A percentile compares a stretch with the other conserved stretches of the same genome.
Conservation (phyloP, 305 asterid species). For the Fraxinus angustifolia region DNA sequence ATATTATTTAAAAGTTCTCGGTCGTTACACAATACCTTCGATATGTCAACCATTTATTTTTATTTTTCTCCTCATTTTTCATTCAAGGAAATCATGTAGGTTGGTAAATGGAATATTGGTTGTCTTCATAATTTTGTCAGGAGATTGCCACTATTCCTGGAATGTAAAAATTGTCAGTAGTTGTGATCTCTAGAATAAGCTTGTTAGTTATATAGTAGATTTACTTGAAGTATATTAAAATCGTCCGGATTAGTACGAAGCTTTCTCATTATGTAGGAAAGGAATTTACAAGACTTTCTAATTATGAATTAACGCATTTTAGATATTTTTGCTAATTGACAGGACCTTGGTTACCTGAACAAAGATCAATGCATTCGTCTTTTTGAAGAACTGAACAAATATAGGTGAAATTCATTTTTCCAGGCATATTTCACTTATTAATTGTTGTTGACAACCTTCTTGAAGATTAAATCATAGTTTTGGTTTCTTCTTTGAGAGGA, state of each 20-base stretch:
- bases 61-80: not conserved
- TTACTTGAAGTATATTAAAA: not conserved
- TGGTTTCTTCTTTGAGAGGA: not conserved
- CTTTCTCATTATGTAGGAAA: not conserved
- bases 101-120: not conserved
- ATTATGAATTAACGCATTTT: not conserved
- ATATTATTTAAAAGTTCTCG: too few species aligned
- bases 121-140: not conserved
- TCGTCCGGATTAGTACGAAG: not conserved
- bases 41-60: not conserved
- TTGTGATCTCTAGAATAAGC: not conserved
- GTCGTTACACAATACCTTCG: not conserved
- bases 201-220: not conserved
- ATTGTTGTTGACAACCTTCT: conserved; percentile 7
- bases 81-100: not conserved
- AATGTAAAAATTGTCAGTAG: not conserved
- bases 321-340: conserved; percentile 26
- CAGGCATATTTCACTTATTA: conserved; percentile 1
- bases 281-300: not conserved
- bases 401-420: conserved; percentile 52
- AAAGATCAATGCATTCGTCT: conserved; percentile 79
- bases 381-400: conserved; percentile 87
- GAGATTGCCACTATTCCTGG: not conserved
- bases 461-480: not conserved
- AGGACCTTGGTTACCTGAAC: conserved; percentile 66